Conservation (phyloP, 1,139 yeast genomes). For the Yamadazyma blattariae region DNA sequence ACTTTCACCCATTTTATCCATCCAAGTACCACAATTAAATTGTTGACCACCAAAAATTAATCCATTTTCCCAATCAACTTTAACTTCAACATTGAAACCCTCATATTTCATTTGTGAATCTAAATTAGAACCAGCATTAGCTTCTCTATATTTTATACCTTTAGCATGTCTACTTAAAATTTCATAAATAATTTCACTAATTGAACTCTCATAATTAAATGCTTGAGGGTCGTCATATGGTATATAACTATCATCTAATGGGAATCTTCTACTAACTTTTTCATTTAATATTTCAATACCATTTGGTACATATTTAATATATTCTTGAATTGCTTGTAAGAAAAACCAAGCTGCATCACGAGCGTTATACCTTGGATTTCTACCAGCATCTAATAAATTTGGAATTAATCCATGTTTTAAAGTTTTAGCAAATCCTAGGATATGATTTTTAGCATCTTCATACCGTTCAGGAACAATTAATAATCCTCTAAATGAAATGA, state of each 20-base stretch:
- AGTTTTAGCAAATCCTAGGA: slow-evolving; percentile 85
- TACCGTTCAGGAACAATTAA: slow-evolving; percentile 72
- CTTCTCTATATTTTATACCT: slow-evolving; percentile 88
- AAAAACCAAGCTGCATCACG: slow-evolving; percentile 98
- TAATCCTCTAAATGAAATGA: slow-evolving; percentile 81
- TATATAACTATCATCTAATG: slow-evolving; percentile 80
- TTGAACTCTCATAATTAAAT: slow-evolving; percentile 64
- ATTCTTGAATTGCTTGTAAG: slow-evolving; percentile 83
- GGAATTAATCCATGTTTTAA: slow-evolving; percentile 95
- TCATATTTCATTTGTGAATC: slow-evolving; percentile 92
- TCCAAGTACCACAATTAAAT: slow-evolving; percentile 97
- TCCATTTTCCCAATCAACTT: slow-evolving; percentile 89
- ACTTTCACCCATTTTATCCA: slow-evolving; percentile 99
- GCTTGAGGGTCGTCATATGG: slow-evolving; percentile 70
- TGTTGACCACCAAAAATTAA: slow-evolving; percentile 89
- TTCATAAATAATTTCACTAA: slow-evolving; percentile 79
- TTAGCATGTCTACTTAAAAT: slow-evolving; percentile 80
- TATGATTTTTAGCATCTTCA: slow-evolving; percentile 79
- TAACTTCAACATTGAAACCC: slow-evolving; percentile 82
- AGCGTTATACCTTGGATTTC: slow-evolving; percentile 92
- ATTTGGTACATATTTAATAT: slow-evolving; percentile 62
- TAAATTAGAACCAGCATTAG: slow-evolving; percentile 86
- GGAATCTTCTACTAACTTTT: slow-evolving; percentile 79
- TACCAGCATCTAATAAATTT: slow-evolving; percentile 85
- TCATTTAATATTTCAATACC: slow-evolving; percentile 69